phyloP scores from a whole-genome alignment of 345 rosid species.

The Boechera stricta region DNA sequence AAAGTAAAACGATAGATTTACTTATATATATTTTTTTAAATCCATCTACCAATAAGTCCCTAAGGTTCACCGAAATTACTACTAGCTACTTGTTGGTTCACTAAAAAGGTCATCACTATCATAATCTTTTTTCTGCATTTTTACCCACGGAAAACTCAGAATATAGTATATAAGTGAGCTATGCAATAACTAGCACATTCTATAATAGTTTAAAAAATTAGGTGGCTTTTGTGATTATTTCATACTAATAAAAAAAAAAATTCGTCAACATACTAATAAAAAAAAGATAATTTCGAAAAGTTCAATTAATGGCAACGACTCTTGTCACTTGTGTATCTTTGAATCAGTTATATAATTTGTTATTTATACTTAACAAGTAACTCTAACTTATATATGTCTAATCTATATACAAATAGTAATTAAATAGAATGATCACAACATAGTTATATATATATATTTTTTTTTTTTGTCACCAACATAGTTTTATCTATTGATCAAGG shows the following conservation, averaged over 20 bases:
- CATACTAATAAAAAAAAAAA: too few relatives aligned
- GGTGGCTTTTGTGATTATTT: too few relatives aligned
- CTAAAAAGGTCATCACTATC: background rate
- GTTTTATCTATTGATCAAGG: slow-evolving; percentile 22
- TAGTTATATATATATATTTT: background rate
- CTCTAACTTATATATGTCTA: slow-evolving; percentile 5
- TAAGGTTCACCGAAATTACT: background rate
- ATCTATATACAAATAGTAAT: background rate
- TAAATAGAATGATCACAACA: slow-evolving; percentile 11
- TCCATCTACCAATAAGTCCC: background rate
- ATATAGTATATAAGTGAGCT: background rate
- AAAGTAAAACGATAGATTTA: too few relatives aligned
- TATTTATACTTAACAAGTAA: background rate
- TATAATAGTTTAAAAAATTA: background rate
- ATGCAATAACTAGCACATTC: background rate
- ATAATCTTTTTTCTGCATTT: background rate
- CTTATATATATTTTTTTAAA: too few relatives aligned
- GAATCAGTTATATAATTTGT: slow-evolving; percentile 7
- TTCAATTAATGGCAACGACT: slow-evolving; percentile 17
- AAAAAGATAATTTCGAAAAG: background rate
- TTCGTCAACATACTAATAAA: background rate
- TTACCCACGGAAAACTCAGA: background rate
- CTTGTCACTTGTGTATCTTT: slow-evolving; percentile 11
- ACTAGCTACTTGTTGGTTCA: background rate
- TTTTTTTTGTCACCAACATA: background rate